Percentiles rank a stretch among this genome's conserved stretches.
Conservation (phyloP, 2,329 filamentous ascomycete species). For the Botrytis porri region DNA sequence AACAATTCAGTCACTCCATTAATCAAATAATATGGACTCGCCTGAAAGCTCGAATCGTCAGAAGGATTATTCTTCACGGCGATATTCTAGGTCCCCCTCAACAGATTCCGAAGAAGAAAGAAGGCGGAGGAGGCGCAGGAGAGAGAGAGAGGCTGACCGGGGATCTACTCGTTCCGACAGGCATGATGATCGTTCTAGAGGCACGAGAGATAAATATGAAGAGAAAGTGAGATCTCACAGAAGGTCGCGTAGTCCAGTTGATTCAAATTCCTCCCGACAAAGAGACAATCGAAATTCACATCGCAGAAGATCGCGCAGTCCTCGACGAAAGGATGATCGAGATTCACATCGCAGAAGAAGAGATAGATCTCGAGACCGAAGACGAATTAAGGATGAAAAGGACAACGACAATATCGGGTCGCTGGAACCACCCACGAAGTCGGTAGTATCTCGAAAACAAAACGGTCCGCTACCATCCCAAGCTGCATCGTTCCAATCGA, state of each 20-base stretch:
- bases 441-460: constrained; percentile 28
- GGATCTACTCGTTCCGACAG: constrained; percentile 15
- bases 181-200: constrained; percentile 14
- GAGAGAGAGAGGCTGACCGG: constrained; percentile 25
- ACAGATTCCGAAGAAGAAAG: constrained; percentile 35
- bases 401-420: background rate
- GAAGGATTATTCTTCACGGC: constrained; percentile 25
- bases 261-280: constrained; percentile 24
- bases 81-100: constrained; percentile 31
- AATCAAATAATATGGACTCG: constrained; percentile 25
- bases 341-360: constrained; percentile 31
- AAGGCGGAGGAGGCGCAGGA: constrained; percentile 29
- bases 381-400: constrained; percentile 24
- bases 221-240: constrained; percentile 31
- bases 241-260: constrained; percentile 35
- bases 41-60: constrained; percentile 20
- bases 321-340: constrained; percentile 25
- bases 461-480: constrained; percentile 58
- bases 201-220: constrained; percentile 25
- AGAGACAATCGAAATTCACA: constrained; percentile 30
- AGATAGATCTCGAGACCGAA: constrained; percentile 32
- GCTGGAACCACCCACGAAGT: background rate
- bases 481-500: constrained; percentile 56
- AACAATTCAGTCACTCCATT: background rate
- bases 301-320: constrained; percentile 23